These are phyloP conservation scores for Cercospora sojina DNA, from an alignment of 2,329 filamentous ascomycete species.

Conservation along the genomic window DNA sequence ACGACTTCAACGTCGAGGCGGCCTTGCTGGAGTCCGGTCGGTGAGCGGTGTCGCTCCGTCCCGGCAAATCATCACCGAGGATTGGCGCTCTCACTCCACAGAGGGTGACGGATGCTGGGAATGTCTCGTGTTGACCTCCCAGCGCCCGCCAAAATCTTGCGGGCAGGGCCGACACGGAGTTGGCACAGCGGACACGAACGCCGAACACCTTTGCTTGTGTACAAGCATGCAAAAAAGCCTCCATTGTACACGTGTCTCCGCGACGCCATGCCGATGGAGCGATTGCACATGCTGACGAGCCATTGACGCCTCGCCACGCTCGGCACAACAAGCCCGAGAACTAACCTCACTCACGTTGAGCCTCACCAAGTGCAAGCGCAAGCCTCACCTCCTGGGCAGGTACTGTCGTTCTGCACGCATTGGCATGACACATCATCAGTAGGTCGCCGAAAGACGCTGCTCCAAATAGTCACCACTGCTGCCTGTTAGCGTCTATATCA, in stretches of 20 bases:
- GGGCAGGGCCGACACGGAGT: conserved; percentile 10
- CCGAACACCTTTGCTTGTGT: conserved; percentile 4
- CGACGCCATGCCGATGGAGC: neutral
- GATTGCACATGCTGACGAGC: neutral
- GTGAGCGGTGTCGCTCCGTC: neutral
- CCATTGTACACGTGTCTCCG: neutral
- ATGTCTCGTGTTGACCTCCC: neutral
- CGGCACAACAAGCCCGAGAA: neutral
- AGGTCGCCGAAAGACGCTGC: conserved; percentile 72
- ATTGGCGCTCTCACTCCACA: neutral
- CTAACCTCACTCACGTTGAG: neutral
- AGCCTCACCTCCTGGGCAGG: neutral
- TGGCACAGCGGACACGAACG: conserved; percentile 1
- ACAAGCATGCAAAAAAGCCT: neutral
- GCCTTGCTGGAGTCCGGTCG: neutral
- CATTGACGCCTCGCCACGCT: neutral
- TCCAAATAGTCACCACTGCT: conserved; percentile 74
- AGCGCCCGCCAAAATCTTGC: neutral
- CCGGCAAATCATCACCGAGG: neutral
- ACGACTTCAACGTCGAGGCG: neutral
- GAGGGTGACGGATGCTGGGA: neutral
- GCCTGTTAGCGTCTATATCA: conserved; percentile 7
- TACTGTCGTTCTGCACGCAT: neutral
- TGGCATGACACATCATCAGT: conserved; percentile 19
- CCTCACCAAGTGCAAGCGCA: neutral